These are phyloP conservation scores for Aspergillus wentii DNA, from an alignment of 495 filamentous ascomycete genomes.

Conservation along the genomic window DNA sequence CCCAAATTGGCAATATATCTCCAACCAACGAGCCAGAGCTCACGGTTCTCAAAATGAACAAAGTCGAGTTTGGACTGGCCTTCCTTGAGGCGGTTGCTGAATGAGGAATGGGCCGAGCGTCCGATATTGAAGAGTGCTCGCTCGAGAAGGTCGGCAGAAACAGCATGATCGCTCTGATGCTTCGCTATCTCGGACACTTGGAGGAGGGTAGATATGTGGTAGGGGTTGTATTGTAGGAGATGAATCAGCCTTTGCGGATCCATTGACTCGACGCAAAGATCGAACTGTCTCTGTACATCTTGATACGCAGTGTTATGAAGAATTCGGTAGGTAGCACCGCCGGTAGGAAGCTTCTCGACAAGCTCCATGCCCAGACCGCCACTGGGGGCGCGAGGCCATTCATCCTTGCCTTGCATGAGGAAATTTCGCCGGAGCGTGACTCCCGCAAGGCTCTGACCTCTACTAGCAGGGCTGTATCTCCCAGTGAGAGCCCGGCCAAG, in stretches of 20 bases:
- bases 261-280: slow-evolving; percentile 72
- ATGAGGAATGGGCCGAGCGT: slow-evolving; percentile 73
- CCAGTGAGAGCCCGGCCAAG: slow-evolving; percentile 67
- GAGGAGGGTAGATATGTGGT: slow-evolving; percentile 88
- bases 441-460: slow-evolving; percentile 60
- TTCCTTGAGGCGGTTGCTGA: slow-evolving; percentile 65
- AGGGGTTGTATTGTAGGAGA: slow-evolving; percentile 68
- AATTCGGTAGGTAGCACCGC: slow-evolving; percentile 55
- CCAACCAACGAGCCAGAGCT: slow-evolving; percentile 87
- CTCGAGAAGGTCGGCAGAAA: slow-evolving; percentile 84
- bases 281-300: slow-evolving; percentile 69
- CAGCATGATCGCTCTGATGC: slow-evolving; percentile 79
- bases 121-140: slow-evolving; percentile 91
- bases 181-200: slow-evolving; percentile 90
- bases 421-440: slow-evolving; percentile 69
- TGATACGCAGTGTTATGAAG: slow-evolving; percentile 75
- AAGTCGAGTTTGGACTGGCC: slow-evolving; percentile 81
- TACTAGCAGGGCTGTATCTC: slow-evolving; percentile 49
- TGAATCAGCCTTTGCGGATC: slow-evolving; percentile 68
- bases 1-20: slow-evolving; percentile 78
- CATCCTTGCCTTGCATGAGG: slow-evolving; percentile 84
- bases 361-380: slow-evolving; percentile 83
- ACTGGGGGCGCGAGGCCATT: slow-evolving; percentile 78
- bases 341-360: slow-evolving; percentile 51
- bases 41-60: slow-evolving; percentile 73